These are phyloP conservation scores for Cyclotella kingstonii DNA, from an alignment of 108 stramenopile species.

Conservation along the genomic window DNA sequence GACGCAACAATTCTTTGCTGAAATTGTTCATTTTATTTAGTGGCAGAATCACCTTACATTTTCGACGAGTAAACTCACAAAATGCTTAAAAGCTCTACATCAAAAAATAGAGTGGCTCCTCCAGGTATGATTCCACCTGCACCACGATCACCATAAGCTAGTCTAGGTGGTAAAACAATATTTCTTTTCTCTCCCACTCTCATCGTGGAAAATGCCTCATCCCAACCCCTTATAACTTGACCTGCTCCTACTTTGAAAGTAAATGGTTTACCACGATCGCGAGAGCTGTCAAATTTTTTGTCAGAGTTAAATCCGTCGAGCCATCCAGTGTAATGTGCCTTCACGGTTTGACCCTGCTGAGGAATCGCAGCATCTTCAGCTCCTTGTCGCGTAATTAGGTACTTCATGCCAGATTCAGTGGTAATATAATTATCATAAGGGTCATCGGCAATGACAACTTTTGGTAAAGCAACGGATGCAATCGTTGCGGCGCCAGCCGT, in stretches of 20 bases:
- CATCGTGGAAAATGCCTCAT: conserved; percentile 84
- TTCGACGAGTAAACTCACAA: conserved; percentile 51
- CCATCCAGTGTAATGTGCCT: conserved; percentile 98
- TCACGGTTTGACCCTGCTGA: conserved; percentile 76
- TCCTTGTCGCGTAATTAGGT: conserved; percentile 83
- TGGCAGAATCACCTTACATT: neutral
- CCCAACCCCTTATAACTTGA: conserved; percentile 92
- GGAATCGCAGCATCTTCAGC: conserved; percentile 75
- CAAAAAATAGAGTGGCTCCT: conserved; percentile 91
- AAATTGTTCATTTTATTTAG: neutral
- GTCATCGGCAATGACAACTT: conserved; percentile 29
- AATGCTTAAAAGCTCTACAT: conserved; percentile 84
- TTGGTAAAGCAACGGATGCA: conserved; percentile 14
- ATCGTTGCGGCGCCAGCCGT: conserved; percentile 31
- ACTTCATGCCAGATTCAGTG: conserved; percentile 88
- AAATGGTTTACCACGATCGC: conserved; percentile 93
- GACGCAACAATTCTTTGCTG: neutral
- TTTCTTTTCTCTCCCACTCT: conserved; percentile 89
- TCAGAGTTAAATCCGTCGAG: conserved; percentile 85
- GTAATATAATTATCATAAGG: conserved; percentile 64
- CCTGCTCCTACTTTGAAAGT: conserved; percentile 88
- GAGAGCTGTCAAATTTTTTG: conserved; percentile 91
- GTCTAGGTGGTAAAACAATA: conserved; percentile 79
- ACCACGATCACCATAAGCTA: conserved; percentile 91
- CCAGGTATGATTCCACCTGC: conserved; percentile 91